These are phyloP conservation scores for Lablab purpureus DNA, from an alignment of 306 rosid genomes.

Conservation along the genomic window DNA sequence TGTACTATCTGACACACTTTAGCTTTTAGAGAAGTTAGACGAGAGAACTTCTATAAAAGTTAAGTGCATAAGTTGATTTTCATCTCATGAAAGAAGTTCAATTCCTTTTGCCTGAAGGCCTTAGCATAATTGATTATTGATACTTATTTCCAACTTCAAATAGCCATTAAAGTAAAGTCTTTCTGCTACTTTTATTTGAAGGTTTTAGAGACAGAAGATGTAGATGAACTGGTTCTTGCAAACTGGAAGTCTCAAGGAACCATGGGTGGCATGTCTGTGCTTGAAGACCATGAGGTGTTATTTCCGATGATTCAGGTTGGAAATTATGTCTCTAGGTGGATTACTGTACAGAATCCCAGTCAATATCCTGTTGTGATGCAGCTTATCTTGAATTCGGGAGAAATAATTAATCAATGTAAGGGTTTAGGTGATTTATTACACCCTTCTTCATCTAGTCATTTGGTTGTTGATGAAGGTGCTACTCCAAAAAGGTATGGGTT, in stretches of 20 bases:
- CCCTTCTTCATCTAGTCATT: slow-evolving; percentile 72
- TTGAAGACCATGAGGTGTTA: slow-evolving; percentile 70
- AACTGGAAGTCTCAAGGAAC: slow-evolving; percentile 91
- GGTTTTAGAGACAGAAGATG: slow-evolving; percentile 59
- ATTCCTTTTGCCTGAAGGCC: not conserved
- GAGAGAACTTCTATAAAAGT: not conserved
- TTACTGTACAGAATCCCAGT: slow-evolving; percentile 87
- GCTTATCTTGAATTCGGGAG: slow-evolving; percentile 86
- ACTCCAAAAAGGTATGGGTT: slow-evolving; percentile 77
- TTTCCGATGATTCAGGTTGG: slow-evolving; percentile 87
- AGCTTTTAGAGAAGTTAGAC: not conserved
- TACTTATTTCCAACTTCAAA: not conserved
- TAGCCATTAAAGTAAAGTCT: slow-evolving; percentile 34
- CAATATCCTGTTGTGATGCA: slow-evolving; percentile 81
- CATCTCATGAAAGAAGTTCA: not conserved
- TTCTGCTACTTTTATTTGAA: slow-evolving; percentile 49
- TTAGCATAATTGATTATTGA: not conserved
- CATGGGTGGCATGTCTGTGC: slow-evolving; percentile 65
- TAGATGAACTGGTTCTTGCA: slow-evolving; percentile 78
- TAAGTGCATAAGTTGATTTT: not conserved
- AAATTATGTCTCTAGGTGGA: slow-evolving; percentile 75
- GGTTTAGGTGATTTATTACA: slow-evolving; percentile 61
- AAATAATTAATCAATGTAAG: slow-evolving; percentile 72
- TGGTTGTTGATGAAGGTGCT: slow-evolving; percentile 63
- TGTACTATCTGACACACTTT: not conserved